Evolutionary conservation across 768 basidiomycete genomes (phyloP).

Genomic region (Rickenella mellea): DNA sequence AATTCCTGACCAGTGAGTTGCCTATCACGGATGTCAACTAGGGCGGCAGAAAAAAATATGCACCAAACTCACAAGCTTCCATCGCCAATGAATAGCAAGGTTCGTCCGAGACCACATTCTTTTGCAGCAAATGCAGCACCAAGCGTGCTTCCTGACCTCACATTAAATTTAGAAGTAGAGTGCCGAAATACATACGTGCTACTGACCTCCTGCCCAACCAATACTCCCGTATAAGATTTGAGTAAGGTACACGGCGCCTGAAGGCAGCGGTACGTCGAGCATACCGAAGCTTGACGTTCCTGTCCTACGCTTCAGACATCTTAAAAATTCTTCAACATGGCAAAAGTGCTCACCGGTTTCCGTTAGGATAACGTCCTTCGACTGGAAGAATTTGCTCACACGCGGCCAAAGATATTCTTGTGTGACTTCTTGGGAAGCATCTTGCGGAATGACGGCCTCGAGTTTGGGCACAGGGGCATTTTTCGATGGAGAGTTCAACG

Average conservation of each 20-base stretch:
- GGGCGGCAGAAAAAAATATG: constrained; percentile 3
- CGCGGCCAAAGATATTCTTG: constrained; percentile 85
- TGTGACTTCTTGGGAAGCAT: constrained; percentile 45
- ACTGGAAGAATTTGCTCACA: constrained; percentile 58
- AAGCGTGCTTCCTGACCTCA: constrained; percentile 42
- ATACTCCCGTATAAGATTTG: constrained; percentile 91
- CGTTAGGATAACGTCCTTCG: constrained; percentile 69
- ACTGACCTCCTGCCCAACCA: constrained; percentile 74
- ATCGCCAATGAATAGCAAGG: constrained; percentile 80
- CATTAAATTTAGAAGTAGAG: not conserved
- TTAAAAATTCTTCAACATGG: not conserved
- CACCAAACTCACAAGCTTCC: constrained; percentile 54
- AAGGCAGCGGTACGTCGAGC: constrained; percentile 69
- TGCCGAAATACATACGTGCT: not conserved
- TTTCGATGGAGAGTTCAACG: constrained; percentile 28
- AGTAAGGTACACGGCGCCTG: constrained; percentile 51
- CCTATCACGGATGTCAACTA: constrained; percentile 22
- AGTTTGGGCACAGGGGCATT: constrained; percentile 37
- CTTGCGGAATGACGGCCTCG: constrained; percentile 35
- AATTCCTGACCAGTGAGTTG: constrained; percentile 78
- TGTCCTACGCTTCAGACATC: constrained; percentile 8
- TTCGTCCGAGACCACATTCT: constrained; percentile 51
- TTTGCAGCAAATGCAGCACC: constrained; percentile 76
- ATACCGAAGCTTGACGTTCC: constrained; percentile 83
- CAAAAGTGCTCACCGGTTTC: constrained; percentile 57